Evolutionary conservation across 2,329 filamentous ascomycete species (phyloP), one percentile per base, ranked within the genome.

Genomic region (Elsinoe fawcettii): DNA sequence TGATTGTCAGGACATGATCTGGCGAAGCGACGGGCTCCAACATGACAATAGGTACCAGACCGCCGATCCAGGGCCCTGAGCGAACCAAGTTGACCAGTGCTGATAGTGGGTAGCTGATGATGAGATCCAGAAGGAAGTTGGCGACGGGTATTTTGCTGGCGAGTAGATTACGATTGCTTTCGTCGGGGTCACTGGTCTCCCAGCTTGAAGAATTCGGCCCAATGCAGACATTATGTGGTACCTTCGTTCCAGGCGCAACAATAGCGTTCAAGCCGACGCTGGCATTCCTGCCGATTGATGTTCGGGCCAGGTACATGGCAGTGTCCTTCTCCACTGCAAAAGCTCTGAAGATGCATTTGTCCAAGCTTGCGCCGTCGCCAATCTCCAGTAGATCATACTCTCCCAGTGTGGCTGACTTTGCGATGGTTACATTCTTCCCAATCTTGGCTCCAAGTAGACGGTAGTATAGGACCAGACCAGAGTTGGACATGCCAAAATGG

Each of bases 381-480:
- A 83, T 79, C 5, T 78, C 74, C n/a, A 83, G 66, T 1, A 82
- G 71, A 63, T 83, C 80, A 69, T 75, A 81, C 61, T 82, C 80
- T n/a, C 79, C 79, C 3, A 80, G 66, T 6, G 67, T 68, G 0
- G 73, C 74, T 1, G 70, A 70, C 36, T 66, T 64, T 6, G 70
- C 64, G 32, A 82, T 69, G n/a, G 68, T 74, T 9, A 81, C 80
- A 55, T 75, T 74, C 12, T 67, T 73, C 7, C 80, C 80, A 59
- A 82, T 77, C 56, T 74, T 77, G 14, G 75, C 78, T 0, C 80
- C 80, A 59, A 83, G 72, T 0, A 80, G 65, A 3, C 77, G 75
- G 59, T 73, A 77, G 66, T 81, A 82, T 0, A 76, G 59, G 7
- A 72, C 64, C 4, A 70, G 66, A 0, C 72, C 73, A 32, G 61